Conservation (phyloP, 495 filamentous ascomycete genomes). For the Xylaria palmicola region DNA sequence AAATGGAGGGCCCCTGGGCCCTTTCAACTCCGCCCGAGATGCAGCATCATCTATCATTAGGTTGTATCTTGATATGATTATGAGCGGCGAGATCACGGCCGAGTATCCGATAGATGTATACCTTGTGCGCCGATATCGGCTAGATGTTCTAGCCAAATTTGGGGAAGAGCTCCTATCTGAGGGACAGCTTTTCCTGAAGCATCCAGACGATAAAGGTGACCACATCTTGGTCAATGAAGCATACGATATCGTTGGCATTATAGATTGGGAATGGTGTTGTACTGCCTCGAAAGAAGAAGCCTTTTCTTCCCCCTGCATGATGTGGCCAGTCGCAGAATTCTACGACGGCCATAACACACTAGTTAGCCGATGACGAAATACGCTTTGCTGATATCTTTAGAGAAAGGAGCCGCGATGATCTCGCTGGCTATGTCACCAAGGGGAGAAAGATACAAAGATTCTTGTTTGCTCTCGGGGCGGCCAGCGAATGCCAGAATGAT, state of each 20-base stretch:
- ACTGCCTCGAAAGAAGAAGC: slow-evolving; percentile 35
- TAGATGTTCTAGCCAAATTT: slow-evolving; percentile 24
- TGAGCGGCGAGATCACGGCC: slow-evolving; percentile 18
- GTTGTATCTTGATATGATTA: slow-evolving; percentile 21
- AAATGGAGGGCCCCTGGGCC: slow-evolving; percentile 19
- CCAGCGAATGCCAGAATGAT: neutral
- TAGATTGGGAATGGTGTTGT: slow-evolving; percentile 47
- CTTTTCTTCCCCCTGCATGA: slow-evolving; percentile 43
- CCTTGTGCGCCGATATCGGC: slow-evolving; percentile 39
- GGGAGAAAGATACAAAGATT: slow-evolving; percentile 2
- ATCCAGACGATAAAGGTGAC: slow-evolving; percentile 47
- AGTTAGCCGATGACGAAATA: slow-evolving; percentile 33
- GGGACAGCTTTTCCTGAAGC: slow-evolving; percentile 41
- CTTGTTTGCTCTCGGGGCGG: slow-evolving; percentile 1
- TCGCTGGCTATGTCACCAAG: slow-evolving; percentile 1
- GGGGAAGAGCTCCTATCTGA: slow-evolving; percentile 14
- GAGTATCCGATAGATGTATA: slow-evolving; percentile 35
- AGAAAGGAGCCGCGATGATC: slow-evolving; percentile 27
- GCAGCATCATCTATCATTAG: slow-evolving; percentile 24
- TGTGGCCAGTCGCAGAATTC: slow-evolving; percentile 44
- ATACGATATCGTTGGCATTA: slow-evolving; percentile 45
- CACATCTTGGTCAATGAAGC: slow-evolving; percentile 46
- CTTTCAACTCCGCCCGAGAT: slow-evolving; percentile 25
- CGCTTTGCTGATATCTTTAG: slow-evolving; percentile 33
- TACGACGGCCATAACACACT: slow-evolving; percentile 38